Evolutionary conservation across 352 stramenopile genomes (phyloP).

Genomic region (Phytophthora uliginosa): DNA sequence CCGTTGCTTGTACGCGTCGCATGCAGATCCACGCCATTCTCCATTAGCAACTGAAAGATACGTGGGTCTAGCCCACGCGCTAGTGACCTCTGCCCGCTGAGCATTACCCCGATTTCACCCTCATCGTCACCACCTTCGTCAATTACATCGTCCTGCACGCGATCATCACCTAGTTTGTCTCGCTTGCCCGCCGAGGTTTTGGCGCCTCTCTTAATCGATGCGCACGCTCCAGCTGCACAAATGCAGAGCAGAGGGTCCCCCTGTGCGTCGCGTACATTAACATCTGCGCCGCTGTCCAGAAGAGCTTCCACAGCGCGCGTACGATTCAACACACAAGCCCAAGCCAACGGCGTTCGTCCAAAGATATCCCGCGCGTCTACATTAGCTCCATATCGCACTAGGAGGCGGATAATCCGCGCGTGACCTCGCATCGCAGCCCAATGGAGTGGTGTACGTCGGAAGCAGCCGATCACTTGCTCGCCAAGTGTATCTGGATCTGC

Average conservation of each 20-base stretch:
- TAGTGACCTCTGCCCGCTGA: slow-evolving; percentile 36
- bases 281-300: slow-evolving; percentile 62
- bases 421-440: slow-evolving; percentile 87
- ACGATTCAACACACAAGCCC: slow-evolving; percentile 81
- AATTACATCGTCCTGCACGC: slow-evolving; percentile 32
- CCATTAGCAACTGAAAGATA: slow-evolving; percentile 65
- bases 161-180: slow-evolving; percentile 32
- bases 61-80: slow-evolving; percentile 54
- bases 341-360: slow-evolving; percentile 74
- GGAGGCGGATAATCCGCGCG: slow-evolving; percentile 59
- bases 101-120: slow-evolving; percentile 26
- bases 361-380: slow-evolving; percentile 75
- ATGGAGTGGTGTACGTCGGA: slow-evolving; percentile 77
- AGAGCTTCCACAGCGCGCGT: slow-evolving; percentile 66
- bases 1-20: slow-evolving; percentile 68
- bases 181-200: slow-evolving; percentile 31
- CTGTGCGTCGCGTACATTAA: slow-evolving; percentile 68
- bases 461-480: slow-evolving; percentile 77
- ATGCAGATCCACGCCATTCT: slow-evolving; percentile 63
- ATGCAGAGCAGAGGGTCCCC: slow-evolving; percentile 78
- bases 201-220: slow-evolving; percentile 33
- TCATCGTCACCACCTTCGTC: slow-evolving; percentile 38
- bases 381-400: slow-evolving; percentile 67
- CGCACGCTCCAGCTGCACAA: slow-evolving; percentile 60
- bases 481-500: slow-evolving; percentile 71